Conservation (phyloP, 805 yeast species). For the Ogataea pilisensis region DNA sequence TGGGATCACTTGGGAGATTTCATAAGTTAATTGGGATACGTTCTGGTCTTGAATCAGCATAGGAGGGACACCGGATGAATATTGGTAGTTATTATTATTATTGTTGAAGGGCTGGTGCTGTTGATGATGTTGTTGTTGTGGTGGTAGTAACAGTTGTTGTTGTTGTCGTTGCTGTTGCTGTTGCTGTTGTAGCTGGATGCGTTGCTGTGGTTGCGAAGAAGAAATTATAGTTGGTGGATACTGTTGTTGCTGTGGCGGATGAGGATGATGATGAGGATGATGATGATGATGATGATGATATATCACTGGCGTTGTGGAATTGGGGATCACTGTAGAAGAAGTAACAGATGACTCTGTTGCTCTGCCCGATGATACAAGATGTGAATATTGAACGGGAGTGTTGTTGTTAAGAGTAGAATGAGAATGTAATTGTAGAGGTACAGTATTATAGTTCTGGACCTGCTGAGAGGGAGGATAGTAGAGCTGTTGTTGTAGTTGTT, state of each 20-base stretch:
- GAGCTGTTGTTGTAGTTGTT: background rate
- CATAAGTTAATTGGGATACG: slow-evolving; percentile 20
- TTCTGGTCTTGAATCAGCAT: slow-evolving; percentile 11
- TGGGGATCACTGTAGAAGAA: background rate
- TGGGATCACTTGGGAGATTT: slow-evolving; percentile 24
- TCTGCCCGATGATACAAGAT: background rate
- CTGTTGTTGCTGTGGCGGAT: slow-evolving; percentile 2
- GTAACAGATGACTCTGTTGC: background rate
- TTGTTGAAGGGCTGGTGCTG: slow-evolving; percentile 1
- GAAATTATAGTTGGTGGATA: slow-evolving; percentile 3
- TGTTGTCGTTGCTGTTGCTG: slow-evolving; percentile 8
- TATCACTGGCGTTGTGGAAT: background rate
- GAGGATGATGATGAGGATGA: background rate
- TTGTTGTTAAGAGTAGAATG: background rate
- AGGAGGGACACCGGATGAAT: background rate
- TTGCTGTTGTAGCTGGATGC: slow-evolving; percentile 6
- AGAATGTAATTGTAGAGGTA: background rate
- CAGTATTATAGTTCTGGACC: background rate
- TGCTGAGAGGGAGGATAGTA: background rate
- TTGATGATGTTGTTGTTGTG: slow-evolving; percentile 1
- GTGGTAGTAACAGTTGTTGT: background rate
- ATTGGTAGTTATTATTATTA: background rate
- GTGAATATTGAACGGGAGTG: background rate
- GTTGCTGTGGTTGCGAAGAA: slow-evolving; percentile 6
- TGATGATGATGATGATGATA: background rate